phyloP scores from a whole-genome alignment of 2,329 filamentous ascomycete species.

The Cercospora sp. region DNA sequence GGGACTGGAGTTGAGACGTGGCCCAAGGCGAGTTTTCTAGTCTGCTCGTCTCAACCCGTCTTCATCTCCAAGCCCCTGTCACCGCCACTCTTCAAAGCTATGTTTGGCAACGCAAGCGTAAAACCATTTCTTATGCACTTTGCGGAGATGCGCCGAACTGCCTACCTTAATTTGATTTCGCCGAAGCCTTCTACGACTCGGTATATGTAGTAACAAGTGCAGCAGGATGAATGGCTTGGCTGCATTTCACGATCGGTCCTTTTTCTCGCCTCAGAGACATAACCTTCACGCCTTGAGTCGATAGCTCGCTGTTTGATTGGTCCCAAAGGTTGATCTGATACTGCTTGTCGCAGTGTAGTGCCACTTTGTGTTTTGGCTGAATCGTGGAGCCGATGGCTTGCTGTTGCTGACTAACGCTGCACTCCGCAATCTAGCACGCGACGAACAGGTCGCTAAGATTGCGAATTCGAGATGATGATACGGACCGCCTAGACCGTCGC shows the following conservation, averaged over 20 bases:
- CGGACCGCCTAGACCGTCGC: not conserved
- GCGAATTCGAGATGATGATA: not conserved
- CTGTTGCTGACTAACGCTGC: not conserved
- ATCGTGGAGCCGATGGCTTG: not conserved
- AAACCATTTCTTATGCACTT: not conserved
- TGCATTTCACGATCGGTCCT: not conserved
- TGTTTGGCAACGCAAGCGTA: not conserved
- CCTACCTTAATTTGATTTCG: not conserved
- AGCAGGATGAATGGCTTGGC: not conserved
- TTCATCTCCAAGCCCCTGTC: not conserved
- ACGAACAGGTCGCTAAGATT: not conserved
- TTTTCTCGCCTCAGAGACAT: not conserved
- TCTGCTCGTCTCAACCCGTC: not conserved
- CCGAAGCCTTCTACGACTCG: not conserved
- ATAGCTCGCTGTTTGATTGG: not conserved
- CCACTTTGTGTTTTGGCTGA: not conserved
- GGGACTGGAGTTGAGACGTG: not conserved
- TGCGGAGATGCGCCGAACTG: not conserved
- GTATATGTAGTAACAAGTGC: not conserved
- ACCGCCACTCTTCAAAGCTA: not conserved
- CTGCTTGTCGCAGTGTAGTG: slow-evolving; percentile 1
- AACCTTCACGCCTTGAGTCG: not conserved
- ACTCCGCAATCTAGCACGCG: slow-evolving; percentile 3
- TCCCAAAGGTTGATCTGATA: not conserved
- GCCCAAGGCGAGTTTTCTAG: not conserved